A percentile compares a stretch with the other conserved stretches of the same genome.
These are phyloP conservation scores for Cladophialophora chaetospira DNA, from an alignment of 2,329 filamentous ascomycete species.

Conservation along the genomic window DNA sequence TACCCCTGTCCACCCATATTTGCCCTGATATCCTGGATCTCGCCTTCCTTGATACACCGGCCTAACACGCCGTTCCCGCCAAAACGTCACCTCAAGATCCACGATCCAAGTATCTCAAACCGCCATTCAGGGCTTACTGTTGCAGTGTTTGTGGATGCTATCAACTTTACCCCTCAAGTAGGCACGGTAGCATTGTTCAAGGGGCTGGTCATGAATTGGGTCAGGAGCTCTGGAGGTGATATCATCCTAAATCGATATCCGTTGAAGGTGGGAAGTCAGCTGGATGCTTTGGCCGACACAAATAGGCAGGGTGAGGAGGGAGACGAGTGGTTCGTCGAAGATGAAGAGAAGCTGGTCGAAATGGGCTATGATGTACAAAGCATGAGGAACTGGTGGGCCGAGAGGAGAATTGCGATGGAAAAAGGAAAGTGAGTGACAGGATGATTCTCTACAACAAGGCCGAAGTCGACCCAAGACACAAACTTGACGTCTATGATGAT, in stretches of 20 bases:
- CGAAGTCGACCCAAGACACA: too few species aligned
- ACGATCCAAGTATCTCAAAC: constrained; percentile 33
- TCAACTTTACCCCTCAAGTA: constrained; percentile 32
- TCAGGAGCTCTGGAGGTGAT: constrained; percentile 21
- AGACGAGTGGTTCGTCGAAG: constrained; percentile 35
- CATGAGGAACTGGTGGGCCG: constrained; percentile 32
- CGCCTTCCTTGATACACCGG: constrained; percentile 32
- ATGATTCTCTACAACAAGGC: too few species aligned
- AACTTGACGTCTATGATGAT: too few species aligned
- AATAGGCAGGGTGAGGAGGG: neutral
- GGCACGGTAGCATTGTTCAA: constrained; percentile 37
- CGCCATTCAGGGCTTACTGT: constrained; percentile 32
- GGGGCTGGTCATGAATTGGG: constrained; percentile 35
- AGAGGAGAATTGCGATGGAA: too few species aligned
- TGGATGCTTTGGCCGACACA: neutral
- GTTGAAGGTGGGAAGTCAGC: neutral
- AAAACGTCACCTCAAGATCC: constrained; percentile 37
- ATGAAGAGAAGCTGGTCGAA: constrained; percentile 21
- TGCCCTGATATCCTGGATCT: constrained; percentile 35
- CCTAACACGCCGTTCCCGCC: constrained; percentile 32
- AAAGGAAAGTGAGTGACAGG: too few species aligned
- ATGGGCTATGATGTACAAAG: constrained; percentile 27
- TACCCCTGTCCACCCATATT: constrained; percentile 35
- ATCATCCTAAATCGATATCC: constrained; percentile 38
- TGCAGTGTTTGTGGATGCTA: constrained; percentile 37